Base-by-base conservation (phyloP, 2,329 filamentous ascomycete genomes). In the Pseudogymnoascus sp. region DNA sequence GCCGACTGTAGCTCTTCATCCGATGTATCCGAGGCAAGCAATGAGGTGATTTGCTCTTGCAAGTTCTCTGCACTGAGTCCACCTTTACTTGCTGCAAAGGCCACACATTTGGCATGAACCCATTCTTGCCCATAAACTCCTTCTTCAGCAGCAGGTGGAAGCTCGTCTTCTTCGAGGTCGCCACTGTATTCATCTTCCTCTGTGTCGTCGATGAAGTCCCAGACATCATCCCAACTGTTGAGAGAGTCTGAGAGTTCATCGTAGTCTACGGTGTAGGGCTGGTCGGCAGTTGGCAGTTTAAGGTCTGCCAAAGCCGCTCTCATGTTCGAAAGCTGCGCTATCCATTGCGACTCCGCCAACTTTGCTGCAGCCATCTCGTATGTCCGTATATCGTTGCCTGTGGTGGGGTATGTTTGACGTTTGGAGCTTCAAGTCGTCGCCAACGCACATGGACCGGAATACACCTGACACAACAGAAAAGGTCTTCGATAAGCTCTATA, bases 1-100 rank as follows among this genome's bases (percentile, higher is more conserved):
- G 87, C 85, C 71, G 92, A 92, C 73, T 97, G 93, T n/a, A 97
- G 78, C 73, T 96, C 91, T 62, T 96, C 90, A 62, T 96, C 89
- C 33, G 83, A 80, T 47, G 73, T 76, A n/a, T 77, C 76, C 4
- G 90, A 89, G 6, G 81, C 81, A 36, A 99, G 74, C 2, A 93
- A 80, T 4, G 89, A 88, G 39, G 85, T 76, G 36, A 97, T 84
- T 72, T 97, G 92, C 61, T 88, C 83, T 65, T 88, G 81, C 40
- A 97, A 81, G n/a, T 89, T 85, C 21, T 82, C 79, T 1, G 86
- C 75, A 35, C 88, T 82, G 21, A 96, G 76, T 0, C 85, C 88
- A 59, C 84, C 84, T 67, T 86, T 87, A 64, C 79, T 80, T 9
- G 75, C 74, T 1, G 89, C 83, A 63, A 95, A 81, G n/a, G 76